Base-by-base conservation (phyloP, 345 rosid genomes). In the Xanthoceras sorbifolium region DNA sequence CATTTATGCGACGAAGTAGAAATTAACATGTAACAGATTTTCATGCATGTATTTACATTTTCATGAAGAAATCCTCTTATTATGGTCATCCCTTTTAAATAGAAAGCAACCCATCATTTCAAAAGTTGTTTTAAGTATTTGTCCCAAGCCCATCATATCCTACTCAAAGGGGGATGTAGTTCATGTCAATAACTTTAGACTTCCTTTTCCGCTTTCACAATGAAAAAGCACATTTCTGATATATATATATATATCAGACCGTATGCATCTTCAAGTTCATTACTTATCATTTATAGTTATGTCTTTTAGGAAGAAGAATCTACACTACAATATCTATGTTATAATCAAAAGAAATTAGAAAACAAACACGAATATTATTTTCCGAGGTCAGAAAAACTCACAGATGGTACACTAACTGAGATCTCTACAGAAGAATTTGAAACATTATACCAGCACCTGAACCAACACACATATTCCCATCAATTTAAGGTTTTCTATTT, bases 381-480 rank as follows among this genome's bases (percentile, higher is more conserved):
- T 85, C 84, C 46, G 25, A 80, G 85, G 78, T 76, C 7, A 85
- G 89, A 72, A 87, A 84, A 82, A 87, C 89, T 87, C 93, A 84
- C 87, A 85, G 87, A 86, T 80, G 67, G 76, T 62, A 79, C 50
- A 84, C 80, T 82, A 85, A 84, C 87, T 78, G 85, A 80, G 88
- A 80, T 82, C 86, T 68, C 80, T 80, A 83, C 66, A 84, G 88
- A 81, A 82, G 88, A 84, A 86, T 85, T 80, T 80, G 85, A 78
- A 82, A 87, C 86, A 87, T 80, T 83, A 87, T 80, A 85, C 82
- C 89, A 82, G 86, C 89, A 85, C 89, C 91, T 82, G 91, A 90
- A 83, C 86, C 84, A 89, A 84, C 89, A 89, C 74, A 75, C 68
- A 74, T 66, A 76, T 66, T 32, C 2, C 2, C 44, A 31, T 17